Conservation (phyloP, 75 land plant genomes). For the Pinus tabuliformis region DNA sequence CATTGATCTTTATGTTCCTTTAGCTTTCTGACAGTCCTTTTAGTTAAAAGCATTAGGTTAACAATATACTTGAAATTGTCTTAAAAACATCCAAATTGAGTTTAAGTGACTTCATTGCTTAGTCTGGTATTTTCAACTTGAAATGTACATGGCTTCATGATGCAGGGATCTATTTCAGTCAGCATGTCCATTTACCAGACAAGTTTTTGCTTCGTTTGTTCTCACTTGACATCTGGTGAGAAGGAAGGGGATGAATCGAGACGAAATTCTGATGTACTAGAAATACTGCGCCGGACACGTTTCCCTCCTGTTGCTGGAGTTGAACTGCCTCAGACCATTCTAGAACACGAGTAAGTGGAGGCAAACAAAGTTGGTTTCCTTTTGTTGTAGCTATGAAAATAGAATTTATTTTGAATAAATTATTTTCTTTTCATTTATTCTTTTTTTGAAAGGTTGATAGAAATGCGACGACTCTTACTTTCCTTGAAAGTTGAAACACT, state of each 20-base stretch:
- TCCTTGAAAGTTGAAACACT: neutral
- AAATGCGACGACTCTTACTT: neutral
- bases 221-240: constrained; percentile 79
- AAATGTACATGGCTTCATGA: neutral
- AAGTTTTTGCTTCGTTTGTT: constrained; percentile 72
- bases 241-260: constrained; percentile 59
- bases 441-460: neutral
- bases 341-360: constrained; percentile 74
- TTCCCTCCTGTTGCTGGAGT: constrained; percentile 29
- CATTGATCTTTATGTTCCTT: neutral
- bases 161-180: constrained; percentile 84
- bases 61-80: neutral
- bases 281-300: constrained; percentile 62
- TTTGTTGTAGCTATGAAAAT: neutral
- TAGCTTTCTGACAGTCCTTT: neutral
- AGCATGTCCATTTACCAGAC: constrained; percentile 85
- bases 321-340: constrained; percentile 59
- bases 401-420: neutral
- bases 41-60: neutral
- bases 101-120: neutral
- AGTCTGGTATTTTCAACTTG: neutral
- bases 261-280: constrained; percentile 77
- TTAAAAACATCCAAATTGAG: too few relatives aligned
- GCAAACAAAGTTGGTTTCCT: neutral
- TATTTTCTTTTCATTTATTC: neutral